Conservation (phyloP, 73 alveolate genomes). For the Diophrys appendiculata region DNA sequence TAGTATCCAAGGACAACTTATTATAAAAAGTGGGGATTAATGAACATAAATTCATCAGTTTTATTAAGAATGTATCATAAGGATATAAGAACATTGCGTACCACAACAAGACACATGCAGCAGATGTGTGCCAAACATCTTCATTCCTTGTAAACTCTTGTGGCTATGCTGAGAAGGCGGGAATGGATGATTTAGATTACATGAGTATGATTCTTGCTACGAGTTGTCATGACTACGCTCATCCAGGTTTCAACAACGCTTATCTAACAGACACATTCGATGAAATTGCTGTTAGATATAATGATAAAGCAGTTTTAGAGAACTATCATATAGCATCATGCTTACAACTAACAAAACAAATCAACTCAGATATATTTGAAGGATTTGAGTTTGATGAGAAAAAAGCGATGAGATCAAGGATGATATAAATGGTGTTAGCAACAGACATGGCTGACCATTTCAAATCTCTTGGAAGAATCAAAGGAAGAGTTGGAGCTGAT, state of each 20-base stretch:
- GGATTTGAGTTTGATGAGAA: slow-evolving; percentile 35
- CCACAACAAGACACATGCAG: slow-evolving; percentile 76
- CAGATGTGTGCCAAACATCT: slow-evolving; percentile 63
- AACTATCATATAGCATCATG: slow-evolving; percentile 29
- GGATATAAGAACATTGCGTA: slow-evolving; percentile 62
- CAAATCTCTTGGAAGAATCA: slow-evolving; percentile 32
- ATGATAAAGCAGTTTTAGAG: slow-evolving; percentile 82
- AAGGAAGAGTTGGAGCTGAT: slow-evolving; percentile 33
- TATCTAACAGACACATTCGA: slow-evolving; percentile 67
- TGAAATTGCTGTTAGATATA: slow-evolving; percentile 76
- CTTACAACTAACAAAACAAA: slow-evolving; percentile 36
- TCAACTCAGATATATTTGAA: slow-evolving; percentile 39
- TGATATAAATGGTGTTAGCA: slow-evolving; percentile 62
- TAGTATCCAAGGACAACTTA: slow-evolving; percentile 13
- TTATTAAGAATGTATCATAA: slow-evolving; percentile 36
- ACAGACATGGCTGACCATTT: slow-evolving; percentile 74
- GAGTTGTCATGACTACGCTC: slow-evolving; percentile 83
- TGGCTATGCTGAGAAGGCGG: slow-evolving; percentile 46
- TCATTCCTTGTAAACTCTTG: slow-evolving; percentile 51
- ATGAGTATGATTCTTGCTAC: slow-evolving; percentile 49
- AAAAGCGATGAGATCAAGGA: slow-evolving; percentile 59
- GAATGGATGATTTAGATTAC: slow-evolving; percentile 56
- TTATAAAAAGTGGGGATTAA: slow-evolving; percentile 7
- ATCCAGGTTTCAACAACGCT: slow-evolving; percentile 88
- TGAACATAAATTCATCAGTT: slow-evolving; percentile 12